Evolutionary conservation across 2,329 filamentous ascomycete species (phyloP).

Genomic region (Colletotrichum theobromicola): DNA sequence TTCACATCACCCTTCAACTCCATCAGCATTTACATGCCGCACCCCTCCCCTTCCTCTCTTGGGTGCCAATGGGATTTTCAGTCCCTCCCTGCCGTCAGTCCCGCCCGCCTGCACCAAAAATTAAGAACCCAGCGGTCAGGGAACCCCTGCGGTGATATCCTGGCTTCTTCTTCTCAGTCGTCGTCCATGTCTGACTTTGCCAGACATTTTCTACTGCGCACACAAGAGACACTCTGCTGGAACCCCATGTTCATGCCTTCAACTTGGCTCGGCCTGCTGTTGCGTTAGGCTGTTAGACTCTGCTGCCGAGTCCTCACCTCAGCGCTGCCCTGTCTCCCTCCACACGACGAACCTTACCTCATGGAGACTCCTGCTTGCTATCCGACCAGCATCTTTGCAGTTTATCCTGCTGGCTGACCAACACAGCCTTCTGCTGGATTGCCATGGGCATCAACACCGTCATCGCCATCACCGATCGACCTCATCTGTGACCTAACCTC

Average conservation of each 20-base stretch:
- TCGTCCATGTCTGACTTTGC: slow-evolving; percentile 1
- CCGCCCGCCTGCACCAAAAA: slow-evolving; percentile 10
- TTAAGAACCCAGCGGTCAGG: slow-evolving; percentile 6
- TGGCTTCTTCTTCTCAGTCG: background rate
- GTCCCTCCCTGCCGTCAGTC: slow-evolving; percentile 12
- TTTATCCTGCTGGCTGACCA: background rate
- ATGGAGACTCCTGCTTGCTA: background rate
- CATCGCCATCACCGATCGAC: background rate
- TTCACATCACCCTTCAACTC: background rate
- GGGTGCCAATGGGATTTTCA: slow-evolving; percentile 7
- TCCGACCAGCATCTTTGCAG: background rate
- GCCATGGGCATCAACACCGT: background rate
- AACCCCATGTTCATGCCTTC: background rate
- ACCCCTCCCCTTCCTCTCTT: background rate
- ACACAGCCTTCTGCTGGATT: background rate
- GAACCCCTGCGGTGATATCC: background rate
- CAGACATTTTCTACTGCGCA: background rate
- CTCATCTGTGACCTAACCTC: background rate
- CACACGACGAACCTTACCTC: background rate
- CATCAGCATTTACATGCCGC: background rate
- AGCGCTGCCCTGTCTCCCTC: background rate
- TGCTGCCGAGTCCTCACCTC: background rate
- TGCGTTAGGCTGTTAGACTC: background rate
- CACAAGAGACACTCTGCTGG: background rate
- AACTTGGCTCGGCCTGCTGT: background rate